phyloP scores from a whole-genome alignment of 31 red algal species.

The Porphyra umbilicalis region DNA sequence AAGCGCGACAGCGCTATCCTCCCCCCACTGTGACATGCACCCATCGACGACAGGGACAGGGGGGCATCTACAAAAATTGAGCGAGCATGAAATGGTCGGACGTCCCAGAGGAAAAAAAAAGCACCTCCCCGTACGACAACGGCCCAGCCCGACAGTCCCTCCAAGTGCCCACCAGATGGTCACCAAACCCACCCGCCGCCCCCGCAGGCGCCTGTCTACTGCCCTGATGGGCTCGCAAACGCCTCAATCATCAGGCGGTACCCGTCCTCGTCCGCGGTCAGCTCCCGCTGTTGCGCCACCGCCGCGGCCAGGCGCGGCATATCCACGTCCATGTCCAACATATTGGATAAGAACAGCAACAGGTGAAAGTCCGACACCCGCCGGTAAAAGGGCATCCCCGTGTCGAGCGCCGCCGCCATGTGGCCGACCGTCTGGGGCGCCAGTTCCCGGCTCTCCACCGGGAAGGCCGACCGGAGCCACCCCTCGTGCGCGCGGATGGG shows the following conservation, averaged over 20 bases:
- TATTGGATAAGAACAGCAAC: conserved; percentile 78
- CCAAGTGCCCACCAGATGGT: too few relatives aligned
- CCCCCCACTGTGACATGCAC: too few relatives aligned
- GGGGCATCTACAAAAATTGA: too few relatives aligned
- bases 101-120: too few relatives aligned
- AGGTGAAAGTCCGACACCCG: conserved; percentile 92
- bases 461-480: conserved; percentile 79
- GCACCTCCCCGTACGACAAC: too few relatives aligned
- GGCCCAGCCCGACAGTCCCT: too few relatives aligned
- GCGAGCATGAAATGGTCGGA: too few relatives aligned
- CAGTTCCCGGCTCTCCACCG: conserved; percentile 84
- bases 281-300: conserved; percentile 46
- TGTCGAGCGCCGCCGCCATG: conserved; percentile 31
- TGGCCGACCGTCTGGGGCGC: conserved; percentile 54
- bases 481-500: conserved; percentile 82
- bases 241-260: conserved; percentile 96
- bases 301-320: conserved; percentile 74
- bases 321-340: conserved; percentile 90
- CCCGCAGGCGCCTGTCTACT: neutral
- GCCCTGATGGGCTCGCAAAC: conserved; percentile 20
- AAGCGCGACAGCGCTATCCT: too few relatives aligned
- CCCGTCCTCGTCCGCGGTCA: conserved; percentile 49
- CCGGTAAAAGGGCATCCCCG: conserved; percentile 42
- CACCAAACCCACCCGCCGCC: too few relatives aligned
- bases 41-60: too few relatives aligned